These are phyloP conservation scores for Luvunga scandens DNA, from an alignment of 345 rosid species.

Conservation along the genomic window DNA sequence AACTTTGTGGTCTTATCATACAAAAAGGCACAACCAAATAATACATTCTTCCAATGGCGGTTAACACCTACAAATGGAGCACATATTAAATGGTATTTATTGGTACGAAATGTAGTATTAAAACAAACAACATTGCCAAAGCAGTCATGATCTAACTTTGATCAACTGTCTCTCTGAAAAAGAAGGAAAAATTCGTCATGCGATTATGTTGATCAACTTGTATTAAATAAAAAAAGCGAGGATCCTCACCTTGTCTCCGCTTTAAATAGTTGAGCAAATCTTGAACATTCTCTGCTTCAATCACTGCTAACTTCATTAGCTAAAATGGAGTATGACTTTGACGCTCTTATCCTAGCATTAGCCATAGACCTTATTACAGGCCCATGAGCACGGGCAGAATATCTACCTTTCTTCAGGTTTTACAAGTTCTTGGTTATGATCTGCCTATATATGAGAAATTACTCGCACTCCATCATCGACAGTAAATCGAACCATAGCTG, in stretches of 20 bases:
- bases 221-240: not conserved
- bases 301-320: too few species aligned
- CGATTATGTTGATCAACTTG: not conserved
- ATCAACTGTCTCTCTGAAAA: not conserved
- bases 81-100: not conserved
- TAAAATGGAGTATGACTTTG: too few species aligned
- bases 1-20: not conserved
- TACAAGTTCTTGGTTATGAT: constrained; percentile 20
- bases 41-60: not conserved
- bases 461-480: constrained; percentile 8
- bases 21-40: not conserved
- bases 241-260: too few species aligned
- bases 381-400: too few species aligned
- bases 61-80: not conserved
- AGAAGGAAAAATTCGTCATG: not conserved
- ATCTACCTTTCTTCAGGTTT: not conserved
- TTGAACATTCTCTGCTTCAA: too few species aligned
- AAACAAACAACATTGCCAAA: not conserved
- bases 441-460: constrained; percentile 4
- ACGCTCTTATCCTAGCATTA: too few species aligned
- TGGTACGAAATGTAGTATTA: not conserved
- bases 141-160: not conserved
- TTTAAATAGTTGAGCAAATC: too few species aligned
- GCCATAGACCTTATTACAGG: too few species aligned
- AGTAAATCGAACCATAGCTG: constrained; percentile 2